Evolutionary conservation across 225 moss, liverwort and hornwort genomes (phyloP), one percentile per base, ranked within the genome.

Genomic region (Takakia lepidozioides): DNA sequence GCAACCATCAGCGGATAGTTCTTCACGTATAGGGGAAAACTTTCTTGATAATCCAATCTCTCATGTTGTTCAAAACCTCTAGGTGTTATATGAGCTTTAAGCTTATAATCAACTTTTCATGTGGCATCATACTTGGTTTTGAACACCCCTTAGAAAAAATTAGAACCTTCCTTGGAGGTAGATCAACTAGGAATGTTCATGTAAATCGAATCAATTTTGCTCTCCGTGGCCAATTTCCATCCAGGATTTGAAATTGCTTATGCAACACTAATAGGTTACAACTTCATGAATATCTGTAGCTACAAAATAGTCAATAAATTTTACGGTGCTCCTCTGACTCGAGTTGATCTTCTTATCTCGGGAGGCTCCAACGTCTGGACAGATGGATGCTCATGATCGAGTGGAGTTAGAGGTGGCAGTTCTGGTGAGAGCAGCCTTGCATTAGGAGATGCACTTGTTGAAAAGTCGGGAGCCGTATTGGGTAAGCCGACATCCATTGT

Each of bases 1-100:
- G 46, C 10, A 10, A 30, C 27, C 7, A 57, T 18, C 4, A 17
- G 5, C 19, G 16, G 0, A 46, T 27, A 0, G 46, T 60, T 25
- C 2, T n/a, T 35, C 23, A 60, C n/a, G 30, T 60, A 58, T 45
- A 1, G 48, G 48, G 3, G 57, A 18, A 25, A 52, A 60, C 1
- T 38, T 54, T 1, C 51, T 38, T 10, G 16, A 34, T 3, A 62
- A 16, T 62, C 56, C 0, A 62, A 0, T 1, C 54, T 25, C 0
- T 13, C 27, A n/a, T n/a, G n/a, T 2, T 4, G 16, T 37, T 62
- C 1, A 27, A 53, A 62, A 1, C 61, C 61, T 2, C 36, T 4
- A 1, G 56, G 56, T 1, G 56, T 34, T 0, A 55, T 19, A 14
- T 56, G 2, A 1, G 63, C 54, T 34, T 63, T 63, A 20, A 3